Evolutionary conservation across 1,139 yeast species (phyloP), one percentile per base, ranked within the genome.

Genomic region (Geotrichum restrictum): DNA sequence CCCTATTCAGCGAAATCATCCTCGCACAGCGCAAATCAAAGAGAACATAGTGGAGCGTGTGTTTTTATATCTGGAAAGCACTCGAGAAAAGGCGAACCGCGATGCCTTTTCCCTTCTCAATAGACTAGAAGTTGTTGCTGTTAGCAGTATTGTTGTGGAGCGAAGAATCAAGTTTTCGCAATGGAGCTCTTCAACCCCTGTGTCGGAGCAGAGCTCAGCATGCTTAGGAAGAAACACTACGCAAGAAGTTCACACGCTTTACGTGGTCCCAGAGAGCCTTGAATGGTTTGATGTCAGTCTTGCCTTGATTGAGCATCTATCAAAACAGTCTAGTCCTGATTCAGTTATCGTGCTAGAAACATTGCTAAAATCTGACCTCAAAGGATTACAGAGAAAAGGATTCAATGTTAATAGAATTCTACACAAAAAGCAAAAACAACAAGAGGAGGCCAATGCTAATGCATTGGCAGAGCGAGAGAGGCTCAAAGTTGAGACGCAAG

Each of bases 241-340:
- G 11, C 40, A 45, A 13, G 41, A 45, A 22, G 41, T 33, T 4
- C 37, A 21, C 21, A 37, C 34, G 8, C 52, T 64, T 21, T 58
- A 58, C 40, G 58, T 64, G 19, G 57, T 54, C 6, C 49, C 59
- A 22, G 49, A 52, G 4, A 51, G 51, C 3, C 50, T 67, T 36
- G 72, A 71, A 38, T 72, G 74, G 71, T 70, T 67, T 52, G 74
- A 72, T 51, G 66, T 72, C 8, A 66, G 72, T 21, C 66, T 63
- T 29, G 66, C 73, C 1, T 56, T 72, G 18, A 63, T 69, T 10
- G 64, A 64, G 38, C 51, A 55, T 4, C 52, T 69, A 53, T 69
- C 14, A 54, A 54, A 33, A 34, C 37, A 32, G 52, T 61, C 75
- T 1, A 68, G 64, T 18, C 74, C 74, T 3, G 75, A 72, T 39